Base-by-base conservation (phyloP, 805 yeast species). In the Priceomyces castillae region DNA sequence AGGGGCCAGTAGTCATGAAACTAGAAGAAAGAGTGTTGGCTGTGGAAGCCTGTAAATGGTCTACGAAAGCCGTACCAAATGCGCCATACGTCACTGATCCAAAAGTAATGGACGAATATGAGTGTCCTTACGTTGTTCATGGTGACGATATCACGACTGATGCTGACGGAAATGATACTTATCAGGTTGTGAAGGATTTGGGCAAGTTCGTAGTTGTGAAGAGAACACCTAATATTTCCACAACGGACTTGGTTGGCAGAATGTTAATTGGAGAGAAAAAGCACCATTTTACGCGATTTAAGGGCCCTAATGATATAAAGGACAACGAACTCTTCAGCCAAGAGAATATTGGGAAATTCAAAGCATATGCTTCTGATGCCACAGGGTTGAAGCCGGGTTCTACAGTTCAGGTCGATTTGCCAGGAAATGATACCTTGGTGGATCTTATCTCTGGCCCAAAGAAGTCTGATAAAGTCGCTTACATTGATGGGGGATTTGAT, bases 91-190 rank as follows among this genome's bases (percentile, higher is more conserved):
- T 92, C 11, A 94, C 99, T 0, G 86, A 82, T 50, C 95, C 95
- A 1, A 69, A 67, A 34, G 84, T 88, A 41, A 77, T 90, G 88
- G 89, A 86, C 53, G 52, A 71, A 19, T 79, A 79, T 57, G 78
- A 77, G 5, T 94, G 99, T 68, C 66, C 80, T 57, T 94, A 82
- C 61, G 99, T 94, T n/a, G 96, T 94, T 9, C 99, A 94, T 63
- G 99, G 99, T 5, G 99, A 94, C 64, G 99, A 94, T 59, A 89
- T 94, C 51, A 94, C 97, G 19, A 86, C 97, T 1, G 98, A 94
- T 64, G 96, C 96, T 12, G 76, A 88, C 57, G 99, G 99, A 2
- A 82, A 87, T 44, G 99, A 94, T 65, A 89, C 97, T 57, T 94
- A 94, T 65, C 84, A 85, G 45, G 74, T 62, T 19, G 87, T 90